Evolutionary conservation across 352 stramenopile genomes (phyloP).

Genomic region (Phytophthora fragariaefolia): DNA sequence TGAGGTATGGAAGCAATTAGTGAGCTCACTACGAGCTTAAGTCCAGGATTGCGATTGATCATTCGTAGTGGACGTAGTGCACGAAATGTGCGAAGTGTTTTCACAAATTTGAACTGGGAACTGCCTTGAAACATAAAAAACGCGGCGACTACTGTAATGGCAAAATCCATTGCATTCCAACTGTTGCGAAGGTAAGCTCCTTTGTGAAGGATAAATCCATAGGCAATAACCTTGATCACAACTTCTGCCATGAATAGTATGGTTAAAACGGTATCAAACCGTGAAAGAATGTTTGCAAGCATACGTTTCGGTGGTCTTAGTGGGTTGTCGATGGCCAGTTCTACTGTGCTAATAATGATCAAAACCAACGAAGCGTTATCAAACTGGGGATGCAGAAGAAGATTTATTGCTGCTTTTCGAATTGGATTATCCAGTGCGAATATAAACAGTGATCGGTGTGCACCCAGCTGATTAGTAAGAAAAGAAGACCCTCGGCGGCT

Average conservation of each 20-base stretch:
- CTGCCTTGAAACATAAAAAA: slow-evolving; percentile 82
- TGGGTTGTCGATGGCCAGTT: slow-evolving; percentile 82
- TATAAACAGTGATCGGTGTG: slow-evolving; percentile 50
- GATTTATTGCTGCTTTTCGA: slow-evolving; percentile 47
- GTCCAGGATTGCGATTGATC: slow-evolving; percentile 78
- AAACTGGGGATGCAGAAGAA: slow-evolving; percentile 74
- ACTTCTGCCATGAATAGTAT: slow-evolving; percentile 89
- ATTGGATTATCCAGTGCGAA: slow-evolving; percentile 58
- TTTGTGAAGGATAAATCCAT: slow-evolving; percentile 74
- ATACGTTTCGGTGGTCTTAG: slow-evolving; percentile 50
- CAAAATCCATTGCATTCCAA: slow-evolving; percentile 93
- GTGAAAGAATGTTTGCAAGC: slow-evolving; percentile 60
- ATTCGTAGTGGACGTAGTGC: slow-evolving; percentile 86
- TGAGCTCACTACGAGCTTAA: slow-evolving; percentile 80
- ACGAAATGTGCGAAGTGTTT: slow-evolving; percentile 77
- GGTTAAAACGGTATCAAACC: slow-evolving; percentile 73
- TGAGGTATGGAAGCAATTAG: slow-evolving; percentile 80
- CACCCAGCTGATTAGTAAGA: slow-evolving; percentile 20
- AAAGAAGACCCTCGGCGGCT: slow-evolving; percentile 14
- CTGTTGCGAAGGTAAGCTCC: slow-evolving; percentile 78
- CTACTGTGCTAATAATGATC: slow-evolving; percentile 73
- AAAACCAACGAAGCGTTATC: slow-evolving; percentile 80
- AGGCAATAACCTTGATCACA: slow-evolving; percentile 85
- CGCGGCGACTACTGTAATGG: slow-evolving; percentile 75
- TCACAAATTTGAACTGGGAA: slow-evolving; percentile 70